Conservation (phyloP, 345 rosid species). For the thale cress (Arabidopsis thaliana) region TAIR10.1 NC_003071.7:15238001-15238500, state of each 20-base stretch:
- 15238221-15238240: not conserved
- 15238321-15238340: constrained; percentile 10
- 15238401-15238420: not conserved
- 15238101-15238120: constrained; percentile 35
- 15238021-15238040: constrained; percentile 33
- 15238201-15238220: constrained; percentile 25
- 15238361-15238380: constrained; percentile 15
- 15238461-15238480: not conserved
- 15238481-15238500: not conserved
- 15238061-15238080: not conserved
- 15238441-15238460: not conserved
- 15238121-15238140: constrained; percentile 21
- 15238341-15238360: constrained; percentile 7
- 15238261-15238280: constrained; percentile 9
- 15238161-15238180: not conserved
- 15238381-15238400: constrained; percentile 34
- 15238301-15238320: not conserved
- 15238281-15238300: not conserved
- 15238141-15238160: constrained; percentile 25
- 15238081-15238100: constrained; percentile 7
- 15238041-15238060: constrained; percentile 38
- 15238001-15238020: constrained; percentile 3
- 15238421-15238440: not conserved
- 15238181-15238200: not conserved
- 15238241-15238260: constrained; percentile 12